Evolutionary conservation across 768 basidiomycete species (phyloP), one percentile per base, ranked within the genome.

Genomic region (Collybiopsis luxurians): DNA sequence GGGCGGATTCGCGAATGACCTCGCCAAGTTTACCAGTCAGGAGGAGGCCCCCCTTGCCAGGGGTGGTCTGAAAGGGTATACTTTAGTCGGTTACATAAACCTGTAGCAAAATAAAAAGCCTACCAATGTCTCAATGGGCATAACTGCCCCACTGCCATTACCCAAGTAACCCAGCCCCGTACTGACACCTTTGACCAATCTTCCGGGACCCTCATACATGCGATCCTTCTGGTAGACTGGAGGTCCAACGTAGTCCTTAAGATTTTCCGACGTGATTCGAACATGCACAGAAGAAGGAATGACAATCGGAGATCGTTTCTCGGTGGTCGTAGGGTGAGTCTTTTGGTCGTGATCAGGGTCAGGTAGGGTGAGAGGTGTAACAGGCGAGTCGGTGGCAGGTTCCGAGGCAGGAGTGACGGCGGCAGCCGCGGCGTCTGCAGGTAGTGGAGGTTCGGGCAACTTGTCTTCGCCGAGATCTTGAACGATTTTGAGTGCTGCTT

Each of bases 11-110:
- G 36, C 92, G 83, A 69, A 99, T 98, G 59, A 98, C 97, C 64
- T 99, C 97, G 43, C 96, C 96, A 3, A 99, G 87, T 73, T 98
- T 98, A 38, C 97, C 97, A 0, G 97, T 98, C 7, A 98, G 75
- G 63, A 95, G 94, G 2, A 99, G 77, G 15, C 80, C 81, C 12
- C 96, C 96, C 69, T 96, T 96, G 2, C 97, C 97, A 24, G 96
- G 95, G 94, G 97, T 98, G 50, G 86, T 86, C 93, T 95, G 68
- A n/a, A 51, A 15, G 53, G 19, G 53, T 46, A 58, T 53, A 46
- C 36, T 56, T 31, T 31, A n/a, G 21, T 55, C 39, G 31, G 52
- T 27, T 13, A 44, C 31, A 13, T 34, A 34, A 5, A 13, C 31
- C 13, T 13, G 19, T 23, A 23, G 12, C 26, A 26, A 17, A 34